Evolutionary conservation across 2,329 filamentous ascomycete species (phyloP), one percentile per base, ranked within the genome.

Genomic region (Drechmeria coniospora): DNA sequence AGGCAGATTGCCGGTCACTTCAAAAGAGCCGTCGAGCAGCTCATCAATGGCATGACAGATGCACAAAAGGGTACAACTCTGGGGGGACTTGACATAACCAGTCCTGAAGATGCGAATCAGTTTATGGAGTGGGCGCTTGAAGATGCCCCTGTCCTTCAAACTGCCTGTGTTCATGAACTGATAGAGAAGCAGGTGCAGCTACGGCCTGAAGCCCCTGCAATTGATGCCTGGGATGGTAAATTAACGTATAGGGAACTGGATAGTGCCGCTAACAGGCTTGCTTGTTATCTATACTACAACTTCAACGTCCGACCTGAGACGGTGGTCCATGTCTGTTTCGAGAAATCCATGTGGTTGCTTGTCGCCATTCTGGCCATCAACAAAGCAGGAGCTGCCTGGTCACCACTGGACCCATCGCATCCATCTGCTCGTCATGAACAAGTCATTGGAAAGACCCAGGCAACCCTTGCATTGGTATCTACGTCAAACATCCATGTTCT

Each of bases 171-270:
- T 5, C 27, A 29, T 15, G 16, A 9, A 1, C 16, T 29, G 14
- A 8, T 29, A 8, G 27, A 23, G 15, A 45, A 50, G 9, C 50
- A 49, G 27, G 53, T 53, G 10, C 32, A 29, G 8, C 36, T 37
- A 18, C 39, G 45, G 2, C 55, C 57, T 0, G 29, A 39, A 9
- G 41, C 45, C 8, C 35, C 42, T 5, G 58, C 58, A 15, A 48
- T 61, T 18, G 39, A 53, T 25, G 56, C 58, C 2, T 61, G 56
- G 56, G 57, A 61, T 32, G 57, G 57, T 12, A 33, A 41, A 25
- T 50, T 57, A 30, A 56, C 55, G 7, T 60, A 59, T 29, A 31
- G 41, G 26, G 47, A 60, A 15, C 40, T 59, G 4, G 51, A 59
- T 23, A 32, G 34, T 0, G 39, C 49, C 6, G 59, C 61, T 0